Conservation (phyloP, 2,329 filamentous ascomycete species). For the Alternaria incomplexa region DNA sequence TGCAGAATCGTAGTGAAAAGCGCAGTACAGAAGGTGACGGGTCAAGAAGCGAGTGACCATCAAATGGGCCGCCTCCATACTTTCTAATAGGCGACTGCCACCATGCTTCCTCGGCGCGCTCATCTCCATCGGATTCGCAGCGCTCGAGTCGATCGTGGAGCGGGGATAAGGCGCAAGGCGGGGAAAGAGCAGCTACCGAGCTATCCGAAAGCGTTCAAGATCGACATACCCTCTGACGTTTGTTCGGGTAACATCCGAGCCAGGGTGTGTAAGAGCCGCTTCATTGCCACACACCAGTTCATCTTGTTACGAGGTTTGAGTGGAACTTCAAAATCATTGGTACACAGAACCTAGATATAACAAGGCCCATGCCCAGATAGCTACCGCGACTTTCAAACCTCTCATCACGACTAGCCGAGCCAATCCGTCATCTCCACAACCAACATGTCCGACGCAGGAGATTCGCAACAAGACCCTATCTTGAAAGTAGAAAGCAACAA, state of each 20-base stretch:
- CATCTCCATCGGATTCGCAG: constrained; percentile 30
- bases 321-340: neutral
- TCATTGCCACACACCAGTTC: neutral
- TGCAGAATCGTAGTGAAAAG: neutral
- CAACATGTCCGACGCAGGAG: constrained; percentile 12
- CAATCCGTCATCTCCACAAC: neutral
- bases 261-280: constrained; percentile 1
- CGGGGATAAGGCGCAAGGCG: constrained; percentile 33
- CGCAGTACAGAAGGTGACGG: neutral
- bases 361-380: neutral
- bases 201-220: constrained; percentile 18
- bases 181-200: constrained; percentile 20
- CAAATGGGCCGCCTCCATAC: neutral
- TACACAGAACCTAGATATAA: neutral
- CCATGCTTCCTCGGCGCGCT: constrained; percentile 23
- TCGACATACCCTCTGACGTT: constrained; percentile 5
- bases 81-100: neutral
- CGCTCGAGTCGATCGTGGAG: constrained; percentile 37
- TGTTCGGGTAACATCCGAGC: neutral
- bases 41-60: neutral
- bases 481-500: neutral
- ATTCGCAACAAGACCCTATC: neutral
- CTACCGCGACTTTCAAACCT: neutral
- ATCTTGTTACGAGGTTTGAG: neutral
- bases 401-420: neutral